Evolutionary conservation across 345 rosid species (phyloP), one percentile per base, ranked within the genome.

Genomic region (Corymbia maculata): DNA sequence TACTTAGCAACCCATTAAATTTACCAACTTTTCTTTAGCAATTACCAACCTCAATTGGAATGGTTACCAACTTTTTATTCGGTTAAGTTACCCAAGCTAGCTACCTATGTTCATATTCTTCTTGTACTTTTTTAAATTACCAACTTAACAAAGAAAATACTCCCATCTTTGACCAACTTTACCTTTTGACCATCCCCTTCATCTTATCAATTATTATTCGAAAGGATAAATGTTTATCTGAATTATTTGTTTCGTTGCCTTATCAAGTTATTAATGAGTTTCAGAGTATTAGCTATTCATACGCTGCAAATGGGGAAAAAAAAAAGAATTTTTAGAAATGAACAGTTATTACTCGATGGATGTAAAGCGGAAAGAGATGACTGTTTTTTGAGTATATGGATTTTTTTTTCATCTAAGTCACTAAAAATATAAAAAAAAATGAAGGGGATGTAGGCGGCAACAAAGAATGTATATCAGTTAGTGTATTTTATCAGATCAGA

Each of bases 201-300:
- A 2, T 75, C 42, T 36, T 9, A 75, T 28, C 84, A 75, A 75
- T 75, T 21, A 75, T 10, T 75, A 22, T 0, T 75, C 12, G 49
- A 75, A 42, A 42, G 49, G 42, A 21, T 28, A 49, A 21, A 9
- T 26, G 32, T 75, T 19, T 21, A 12, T 36, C 10, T 75, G 26
- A 75, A 42, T 9, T 2, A 9, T 0, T 75, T 6, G 0, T 19
- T 42, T 75, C 8, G 49, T 75, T 5, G 15, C 13, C 84, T 49
- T 42, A 0, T 42, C 44, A 19, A 42, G 84, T 42, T 42, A 5
- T 22, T 0, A 42, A 75, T 9, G n/a, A 64, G 61, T 55, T 0
- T 55, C 24, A 55, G 61, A 28, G 9, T 55, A 55, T 28, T 22
- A 55, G 28, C 61, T 55, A 28, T 55, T 22, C 61, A 22, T 22